Evolutionary conservation across 345 rosid species (phyloP).

Genomic region (Chamaenerion angustifolium): DNA sequence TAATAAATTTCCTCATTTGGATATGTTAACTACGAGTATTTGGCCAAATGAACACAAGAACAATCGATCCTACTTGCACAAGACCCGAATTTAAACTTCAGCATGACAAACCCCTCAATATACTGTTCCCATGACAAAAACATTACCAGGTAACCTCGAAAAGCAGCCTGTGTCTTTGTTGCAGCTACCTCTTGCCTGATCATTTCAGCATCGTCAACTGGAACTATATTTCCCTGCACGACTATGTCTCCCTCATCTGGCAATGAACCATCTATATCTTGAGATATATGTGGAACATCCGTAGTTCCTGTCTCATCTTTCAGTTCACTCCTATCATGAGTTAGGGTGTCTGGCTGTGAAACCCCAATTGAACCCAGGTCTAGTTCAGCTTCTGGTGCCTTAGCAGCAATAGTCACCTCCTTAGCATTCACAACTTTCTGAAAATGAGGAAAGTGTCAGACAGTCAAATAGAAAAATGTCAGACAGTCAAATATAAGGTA

Average conservation of each 20-base stretch:
- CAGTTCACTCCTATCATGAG: constrained; percentile 24
- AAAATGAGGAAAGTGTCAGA: not conserved
- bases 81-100: not conserved
- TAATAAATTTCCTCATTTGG: too few species aligned
- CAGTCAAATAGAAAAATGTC: too few species aligned
- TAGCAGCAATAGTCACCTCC: constrained; percentile 39
- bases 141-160: constrained; percentile 87
- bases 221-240: constrained; percentile 13
- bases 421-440: constrained; percentile 43
- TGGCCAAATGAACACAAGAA: not conserved
- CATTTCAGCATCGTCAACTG: constrained; percentile 37
- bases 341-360: constrained; percentile 13
- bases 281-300: constrained; percentile 28
- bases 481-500: too few species aligned
- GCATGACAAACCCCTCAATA: not conserved
- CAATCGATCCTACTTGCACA: not conserved
- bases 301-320: constrained; percentile 24
- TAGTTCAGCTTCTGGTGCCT: constrained; percentile 37
- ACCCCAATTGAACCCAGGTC: constrained; percentile 27
- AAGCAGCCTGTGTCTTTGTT: constrained; percentile 80
- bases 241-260: constrained; percentile 21
- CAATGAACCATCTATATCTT: constrained; percentile 20
- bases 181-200: constrained; percentile 50
- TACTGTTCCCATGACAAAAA: constrained; percentile 1
- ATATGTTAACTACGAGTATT: not conserved